Base-by-base conservation (phyloP, 2,329 filamentous ascomycete genomes). In the Didymella glomerata region DNA sequence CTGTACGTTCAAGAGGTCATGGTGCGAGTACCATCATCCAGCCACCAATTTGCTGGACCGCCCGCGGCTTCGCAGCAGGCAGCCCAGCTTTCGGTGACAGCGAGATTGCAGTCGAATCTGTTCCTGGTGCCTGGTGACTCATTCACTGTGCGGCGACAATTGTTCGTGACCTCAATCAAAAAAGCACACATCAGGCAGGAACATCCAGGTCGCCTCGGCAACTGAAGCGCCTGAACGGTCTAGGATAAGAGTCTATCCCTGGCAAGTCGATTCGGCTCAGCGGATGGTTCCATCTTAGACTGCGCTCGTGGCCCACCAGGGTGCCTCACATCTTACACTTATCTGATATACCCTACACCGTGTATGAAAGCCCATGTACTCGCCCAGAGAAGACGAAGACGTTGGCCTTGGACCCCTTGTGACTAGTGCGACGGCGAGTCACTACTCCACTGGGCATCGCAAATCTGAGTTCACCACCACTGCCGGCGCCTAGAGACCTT, bases 401-500 rank as follows among this genome's bases (percentile, higher is more conserved):
- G 40, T 49, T 40, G 24, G 44, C 49, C 20, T 32, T 27, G 24
- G 30, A 6, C 28, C 27, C 52, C 9, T 40, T 48, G 20, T 24
- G 38, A 41, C 38, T 41, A 41, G 38, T 46, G 34, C 40, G 36
- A 30, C 38, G 11, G 22, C 16, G 32, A 36, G 20, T 22, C 20
- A 8, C 25, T 49, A 25, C 41, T 34, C 4, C 11, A 25, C 30
- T 40, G 10, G 25, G 32, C 16, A 16, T 47, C 30, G 54, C 13
- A 32, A 22, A 34, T 40, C 41, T 24, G 24, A 27, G 7, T 49
- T 53, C 59, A 55, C 54, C 55, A 64, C 60, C 8, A 65, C 42
- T 44, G 34, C 52, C 65, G 53, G 56, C 51, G 61, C 27, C 52
- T 58, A 52, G 50, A 48, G 48, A 27, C 32, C 45, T 53, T 44